Evolutionary conservation across 805 yeast genomes (phyloP).

Genomic region (Ogataea ganodermae): DNA sequence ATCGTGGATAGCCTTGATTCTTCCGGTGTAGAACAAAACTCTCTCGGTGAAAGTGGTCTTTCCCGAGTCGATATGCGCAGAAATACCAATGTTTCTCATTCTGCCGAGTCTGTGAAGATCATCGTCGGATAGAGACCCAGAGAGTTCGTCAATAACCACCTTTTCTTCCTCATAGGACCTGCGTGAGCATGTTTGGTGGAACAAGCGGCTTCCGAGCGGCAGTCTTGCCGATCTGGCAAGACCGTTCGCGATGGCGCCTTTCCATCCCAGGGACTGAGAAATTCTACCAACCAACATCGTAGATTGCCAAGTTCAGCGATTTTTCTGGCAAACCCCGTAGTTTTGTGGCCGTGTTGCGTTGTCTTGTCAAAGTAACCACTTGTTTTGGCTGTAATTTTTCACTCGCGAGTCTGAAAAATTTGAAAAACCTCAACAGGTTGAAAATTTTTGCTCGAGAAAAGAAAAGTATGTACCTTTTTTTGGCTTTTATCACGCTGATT

Average conservation of each 20-base stretch:
- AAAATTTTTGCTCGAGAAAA: constrained; percentile 1
- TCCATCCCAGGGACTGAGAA: constrained; percentile 3
- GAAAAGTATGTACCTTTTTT: too few species aligned
- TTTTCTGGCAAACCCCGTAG: too few species aligned
- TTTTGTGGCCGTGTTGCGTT: neutral
- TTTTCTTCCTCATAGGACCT: constrained; percentile 73
- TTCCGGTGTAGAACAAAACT: constrained; percentile 92
- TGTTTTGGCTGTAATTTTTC: too few species aligned
- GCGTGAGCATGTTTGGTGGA: constrained; percentile 35
- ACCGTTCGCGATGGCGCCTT: neutral
- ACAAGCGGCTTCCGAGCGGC: constrained; percentile 24
- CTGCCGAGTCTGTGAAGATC: constrained; percentile 54
- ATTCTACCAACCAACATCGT: constrained; percentile 5
- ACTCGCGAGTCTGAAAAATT: constrained; percentile 2
- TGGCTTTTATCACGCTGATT: too few species aligned
- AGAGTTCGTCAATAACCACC: constrained; percentile 61
- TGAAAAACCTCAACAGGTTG: neutral
- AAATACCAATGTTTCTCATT: constrained; percentile 93
- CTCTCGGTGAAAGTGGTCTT: constrained; percentile 98
- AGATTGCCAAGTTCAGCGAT: neutral
- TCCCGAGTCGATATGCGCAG: constrained; percentile 98
- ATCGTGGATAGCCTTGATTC: constrained; percentile 95
- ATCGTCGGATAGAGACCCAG: constrained; percentile 45
- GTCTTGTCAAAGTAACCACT: neutral
- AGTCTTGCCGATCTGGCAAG: neutral